Conservation (phyloP, 495 filamentous ascomycete genomes). For the Barbatosphaeria neglecta region DNA sequence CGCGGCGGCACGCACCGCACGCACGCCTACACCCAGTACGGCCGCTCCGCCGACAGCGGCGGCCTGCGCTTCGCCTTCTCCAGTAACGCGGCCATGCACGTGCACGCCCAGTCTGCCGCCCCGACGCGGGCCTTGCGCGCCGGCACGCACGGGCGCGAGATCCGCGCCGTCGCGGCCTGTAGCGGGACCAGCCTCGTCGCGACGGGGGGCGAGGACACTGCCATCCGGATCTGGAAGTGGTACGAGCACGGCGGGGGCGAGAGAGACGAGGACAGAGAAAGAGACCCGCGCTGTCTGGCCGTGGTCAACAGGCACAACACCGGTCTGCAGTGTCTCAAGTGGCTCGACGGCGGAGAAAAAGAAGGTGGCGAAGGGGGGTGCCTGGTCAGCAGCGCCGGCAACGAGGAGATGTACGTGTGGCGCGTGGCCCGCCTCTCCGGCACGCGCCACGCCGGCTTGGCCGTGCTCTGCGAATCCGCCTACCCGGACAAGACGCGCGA, state of each 20-base stretch:
- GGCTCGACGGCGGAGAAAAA: conserved; percentile 32
- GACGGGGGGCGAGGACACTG: conserved; percentile 35
- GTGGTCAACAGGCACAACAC: conserved; percentile 63
- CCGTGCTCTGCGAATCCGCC: conserved; percentile 49
- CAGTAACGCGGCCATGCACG: conserved; percentile 39
- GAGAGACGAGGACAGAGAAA: neutral
- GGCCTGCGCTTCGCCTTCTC: conserved; percentile 40
- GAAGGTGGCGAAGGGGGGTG: conserved; percentile 32
- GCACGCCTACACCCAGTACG: conserved; percentile 47
- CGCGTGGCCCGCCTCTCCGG: conserved; percentile 42
- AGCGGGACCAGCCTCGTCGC: conserved; percentile 41
- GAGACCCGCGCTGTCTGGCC: conserved; percentile 40
- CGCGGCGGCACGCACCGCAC: conserved; percentile 76
- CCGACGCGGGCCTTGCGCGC: conserved; percentile 43
- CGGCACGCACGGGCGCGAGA: conserved; percentile 80
- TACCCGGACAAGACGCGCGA: conserved; percentile 47
- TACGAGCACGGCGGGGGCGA: too few relatives aligned
- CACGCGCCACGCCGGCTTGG: conserved; percentile 38
- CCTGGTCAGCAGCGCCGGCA: conserved; percentile 74
- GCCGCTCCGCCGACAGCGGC: conserved; percentile 8
- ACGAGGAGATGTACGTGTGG: conserved; percentile 87
- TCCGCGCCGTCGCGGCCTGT: conserved; percentile 60
- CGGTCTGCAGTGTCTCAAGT: conserved; percentile 72
- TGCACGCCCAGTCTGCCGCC: conserved; percentile 36
- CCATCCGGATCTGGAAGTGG: neutral